phyloP scores from a whole-genome alignment of 768 basidiomycete species.

The Scleroderma bovista region DNA sequence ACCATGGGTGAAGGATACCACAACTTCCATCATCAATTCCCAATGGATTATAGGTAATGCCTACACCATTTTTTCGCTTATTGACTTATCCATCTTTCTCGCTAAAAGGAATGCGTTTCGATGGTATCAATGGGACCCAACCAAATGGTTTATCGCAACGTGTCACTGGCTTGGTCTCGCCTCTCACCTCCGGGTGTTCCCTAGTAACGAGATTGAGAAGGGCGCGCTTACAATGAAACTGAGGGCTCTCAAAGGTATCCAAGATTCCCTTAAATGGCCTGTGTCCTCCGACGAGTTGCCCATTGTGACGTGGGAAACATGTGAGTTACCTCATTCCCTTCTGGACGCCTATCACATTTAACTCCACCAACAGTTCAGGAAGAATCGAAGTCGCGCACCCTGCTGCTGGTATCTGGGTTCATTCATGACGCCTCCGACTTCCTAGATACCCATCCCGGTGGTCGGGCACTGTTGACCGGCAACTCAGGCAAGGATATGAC shows the following conservation, averaged over 20 bases:
- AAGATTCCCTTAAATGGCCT: slow-evolving; percentile 65
- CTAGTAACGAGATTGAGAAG: slow-evolving; percentile 83
- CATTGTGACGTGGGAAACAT: slow-evolving; percentile 76
- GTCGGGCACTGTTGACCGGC: slow-evolving; percentile 48
- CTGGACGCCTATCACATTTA: slow-evolving; percentile 1
- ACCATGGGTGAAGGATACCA: slow-evolving; percentile 71
- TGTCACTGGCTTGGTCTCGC: slow-evolving; percentile 65
- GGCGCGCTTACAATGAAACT: slow-evolving; percentile 80
- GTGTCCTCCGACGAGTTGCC: slow-evolving; percentile 53
- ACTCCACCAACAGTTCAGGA: slow-evolving; percentile 45
- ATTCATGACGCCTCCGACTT: slow-evolving; percentile 81
- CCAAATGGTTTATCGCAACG: slow-evolving; percentile 74
- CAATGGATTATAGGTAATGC: slow-evolving; percentile 51
- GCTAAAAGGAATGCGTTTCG: slow-evolving; percentile 55
- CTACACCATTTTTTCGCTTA: background rate
- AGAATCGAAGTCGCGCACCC: slow-evolving; percentile 55
- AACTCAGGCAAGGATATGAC: slow-evolving; percentile 81
- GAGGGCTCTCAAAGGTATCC: slow-evolving; percentile 59
- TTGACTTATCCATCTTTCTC: slow-evolving; percentile 5
- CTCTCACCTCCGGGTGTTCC: slow-evolving; percentile 78
- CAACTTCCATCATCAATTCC: slow-evolving; percentile 86
- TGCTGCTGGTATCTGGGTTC: slow-evolving; percentile 79
- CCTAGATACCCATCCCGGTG: slow-evolving; percentile 76
- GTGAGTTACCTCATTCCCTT: slow-evolving; percentile 36
- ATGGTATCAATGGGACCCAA: slow-evolving; percentile 71